These are phyloP conservation scores for Ceratocystis alfenasii DNA, from an alignment of 2,329 filamentous ascomycete genomes.

Conservation along the genomic window DNA sequence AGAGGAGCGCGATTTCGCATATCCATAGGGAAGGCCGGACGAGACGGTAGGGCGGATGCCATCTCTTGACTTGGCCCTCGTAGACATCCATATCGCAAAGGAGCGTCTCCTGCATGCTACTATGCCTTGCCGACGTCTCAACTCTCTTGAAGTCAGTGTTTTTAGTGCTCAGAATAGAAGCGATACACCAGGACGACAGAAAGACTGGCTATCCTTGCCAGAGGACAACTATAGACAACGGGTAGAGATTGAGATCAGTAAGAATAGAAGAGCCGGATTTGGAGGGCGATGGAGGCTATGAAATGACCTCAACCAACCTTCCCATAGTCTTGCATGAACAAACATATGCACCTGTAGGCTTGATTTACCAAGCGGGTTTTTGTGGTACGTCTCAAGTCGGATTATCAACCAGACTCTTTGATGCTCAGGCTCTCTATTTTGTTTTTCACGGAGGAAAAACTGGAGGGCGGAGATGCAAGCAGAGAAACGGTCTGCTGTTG, in stretches of 20 bases:
- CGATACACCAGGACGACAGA: not conserved
- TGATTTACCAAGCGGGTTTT: not conserved
- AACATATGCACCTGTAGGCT: not conserved
- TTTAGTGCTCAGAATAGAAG: not conserved
- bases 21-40: not conserved
- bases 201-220: not conserved
- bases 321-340: not conserved
- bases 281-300: not conserved
- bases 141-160: not conserved
- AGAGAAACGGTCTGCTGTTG: too few species aligned
- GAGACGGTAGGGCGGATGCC: too few species aligned
- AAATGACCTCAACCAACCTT: not conserved
- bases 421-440: not conserved
- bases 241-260: not conserved
- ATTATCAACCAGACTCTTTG: not conserved
- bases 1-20: not conserved
- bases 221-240: not conserved
- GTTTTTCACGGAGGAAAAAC: not conserved
- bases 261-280: conserved; percentile 8
- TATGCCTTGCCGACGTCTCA: not conserved
- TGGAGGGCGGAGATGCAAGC: not conserved
- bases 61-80: too few species aligned
- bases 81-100: too few species aligned
- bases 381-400: not conserved
- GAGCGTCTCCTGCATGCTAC: not conserved